Base-by-base conservation (phyloP, 2,329 filamentous ascomycete species). In the Penicillium sp. region DNA sequence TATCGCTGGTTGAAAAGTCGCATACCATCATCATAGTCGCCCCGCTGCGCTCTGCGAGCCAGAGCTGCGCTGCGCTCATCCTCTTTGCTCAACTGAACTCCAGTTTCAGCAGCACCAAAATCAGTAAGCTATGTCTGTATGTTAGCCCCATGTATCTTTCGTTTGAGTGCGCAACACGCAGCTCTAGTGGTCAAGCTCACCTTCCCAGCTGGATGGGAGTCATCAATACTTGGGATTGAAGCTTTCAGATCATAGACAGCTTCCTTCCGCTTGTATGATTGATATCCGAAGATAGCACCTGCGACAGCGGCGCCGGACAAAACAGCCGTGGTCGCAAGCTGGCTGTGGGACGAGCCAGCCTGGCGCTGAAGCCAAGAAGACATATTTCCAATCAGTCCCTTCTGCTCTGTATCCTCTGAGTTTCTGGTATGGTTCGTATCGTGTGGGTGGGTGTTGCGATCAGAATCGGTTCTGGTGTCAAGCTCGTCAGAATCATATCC, bases 1-100 rank as follows among this genome's bases (percentile, higher is more conserved):
- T 16, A 10, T 11, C 22, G 18, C 16, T 5, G 38, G 16, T 18
- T 29, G 14, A 32, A 45, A 21, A 8, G 6, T 18, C 32, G 16
- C 59, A 47, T 66, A 83, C 81, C 82, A 61, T 87, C 83, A 69
- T 87, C 84, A 58, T 87, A 88, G 63, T 87, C 84, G 21, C 85
- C 85, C 61, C 81, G 77, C 57, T 84, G 80, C 38, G 85, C 85
- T 64, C 83, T 77, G 51, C 80, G 77, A 39, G 85, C 85, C 43
- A 87, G 77, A 54, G 79, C 81, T 53, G 81, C 79, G 61, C 81
- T 81, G 57, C 81, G 77, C 65, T 83, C 79, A 64, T 87, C 85
- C 68, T 87, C 84, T 53, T 74, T 75, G 60, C 67, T 75, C 47
- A 72, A 47, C 42, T 62, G 69, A 42, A 64, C 64, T 34, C 58